These are phyloP conservation scores for Prunus padus DNA, from an alignment of 306 rosid genomes.

Conservation along the genomic window DNA sequence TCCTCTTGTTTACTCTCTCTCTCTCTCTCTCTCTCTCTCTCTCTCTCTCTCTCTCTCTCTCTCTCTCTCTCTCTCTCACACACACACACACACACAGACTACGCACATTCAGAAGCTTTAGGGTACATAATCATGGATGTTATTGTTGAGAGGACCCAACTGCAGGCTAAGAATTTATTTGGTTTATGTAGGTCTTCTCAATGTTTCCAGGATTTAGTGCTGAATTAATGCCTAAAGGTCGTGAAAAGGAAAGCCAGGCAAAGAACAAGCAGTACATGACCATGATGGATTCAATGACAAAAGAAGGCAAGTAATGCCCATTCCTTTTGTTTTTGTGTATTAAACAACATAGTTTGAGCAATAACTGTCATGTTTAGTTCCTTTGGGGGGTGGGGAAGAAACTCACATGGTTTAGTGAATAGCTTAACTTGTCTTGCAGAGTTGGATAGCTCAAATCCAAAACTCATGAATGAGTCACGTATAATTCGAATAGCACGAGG, in stretches of 20 bases:
- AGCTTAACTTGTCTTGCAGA: constrained; percentile 43
- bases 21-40: not conserved
- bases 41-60: not conserved
- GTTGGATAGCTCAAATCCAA: constrained; percentile 77
- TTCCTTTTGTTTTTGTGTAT: constrained; percentile 1
- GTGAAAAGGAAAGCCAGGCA: constrained; percentile 78
- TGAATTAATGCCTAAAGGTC: constrained; percentile 82
- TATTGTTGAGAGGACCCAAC: not conserved
- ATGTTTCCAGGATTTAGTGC: constrained; percentile 82
- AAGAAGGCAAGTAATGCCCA: constrained; percentile 51
- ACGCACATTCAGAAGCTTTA: not conserved
- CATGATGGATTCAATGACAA: constrained; percentile 93
- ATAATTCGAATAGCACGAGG: constrained; percentile 76
- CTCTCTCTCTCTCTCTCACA: no score
- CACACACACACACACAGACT: no score
- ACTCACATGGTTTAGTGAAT: not conserved
- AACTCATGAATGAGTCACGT: constrained; percentile 64
- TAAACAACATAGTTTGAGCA: not conserved
- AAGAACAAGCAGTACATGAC: constrained; percentile 86
- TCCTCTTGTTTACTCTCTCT: not conserved
- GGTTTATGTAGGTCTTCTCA: constrained; percentile 21
- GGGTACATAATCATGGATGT: not conserved
- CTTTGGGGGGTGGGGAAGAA: not conserved
- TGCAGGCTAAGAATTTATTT: constrained; percentile 11
- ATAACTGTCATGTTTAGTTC: constrained; percentile 3